Conservation (phyloP, 805 yeast genomes). For the Candida germanica region DNA sequence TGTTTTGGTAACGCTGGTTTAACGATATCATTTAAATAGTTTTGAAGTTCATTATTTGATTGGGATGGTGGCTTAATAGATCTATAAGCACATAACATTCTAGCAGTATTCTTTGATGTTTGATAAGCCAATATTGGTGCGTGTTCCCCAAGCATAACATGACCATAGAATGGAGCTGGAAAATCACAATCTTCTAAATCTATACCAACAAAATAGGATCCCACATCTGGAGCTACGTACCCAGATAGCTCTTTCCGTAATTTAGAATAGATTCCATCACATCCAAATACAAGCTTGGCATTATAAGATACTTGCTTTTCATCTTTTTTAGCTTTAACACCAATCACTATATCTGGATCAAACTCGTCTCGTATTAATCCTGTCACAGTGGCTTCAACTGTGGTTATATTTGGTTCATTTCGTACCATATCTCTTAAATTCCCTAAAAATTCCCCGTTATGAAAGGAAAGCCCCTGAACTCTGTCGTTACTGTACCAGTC, state of each 20-base stretch:
- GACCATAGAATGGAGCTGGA: slow-evolving; percentile 78
- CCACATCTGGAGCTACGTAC: slow-evolving; percentile 62
- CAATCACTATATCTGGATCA: slow-evolving; percentile 54
- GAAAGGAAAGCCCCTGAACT: slow-evolving; percentile 80
- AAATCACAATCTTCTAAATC: slow-evolving; percentile 70
- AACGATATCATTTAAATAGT: slow-evolving; percentile 59
- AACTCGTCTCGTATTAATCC: slow-evolving; percentile 54
- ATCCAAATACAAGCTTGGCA: slow-evolving; percentile 68
- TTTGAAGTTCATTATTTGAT: slow-evolving; percentile 51
- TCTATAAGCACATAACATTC: slow-evolving; percentile 86
- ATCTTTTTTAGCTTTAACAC: slow-evolving; percentile 59
- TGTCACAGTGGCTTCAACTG: slow-evolving; percentile 81
- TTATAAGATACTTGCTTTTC: slow-evolving; percentile 37
- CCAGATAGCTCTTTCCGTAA: slow-evolving; percentile 72
- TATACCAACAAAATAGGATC: slow-evolving; percentile 85
- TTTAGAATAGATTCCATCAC: slow-evolving; percentile 94
- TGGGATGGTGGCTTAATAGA: slow-evolving; percentile 69
- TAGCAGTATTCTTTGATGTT: slow-evolving; percentile 74
- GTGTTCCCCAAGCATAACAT: slow-evolving; percentile 81
- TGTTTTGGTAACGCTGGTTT: slow-evolving; percentile 65
- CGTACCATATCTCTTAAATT: slow-evolving; percentile 73
- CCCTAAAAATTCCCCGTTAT: slow-evolving; percentile 83
- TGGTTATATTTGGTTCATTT: slow-evolving; percentile 68
- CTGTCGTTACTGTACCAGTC: slow-evolving; percentile 60
- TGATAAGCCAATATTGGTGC: slow-evolving; percentile 90